Evolutionary conservation across 2,329 filamentous ascomycete species (phyloP).

Genomic region (Calonectria fujianensis): DNA sequence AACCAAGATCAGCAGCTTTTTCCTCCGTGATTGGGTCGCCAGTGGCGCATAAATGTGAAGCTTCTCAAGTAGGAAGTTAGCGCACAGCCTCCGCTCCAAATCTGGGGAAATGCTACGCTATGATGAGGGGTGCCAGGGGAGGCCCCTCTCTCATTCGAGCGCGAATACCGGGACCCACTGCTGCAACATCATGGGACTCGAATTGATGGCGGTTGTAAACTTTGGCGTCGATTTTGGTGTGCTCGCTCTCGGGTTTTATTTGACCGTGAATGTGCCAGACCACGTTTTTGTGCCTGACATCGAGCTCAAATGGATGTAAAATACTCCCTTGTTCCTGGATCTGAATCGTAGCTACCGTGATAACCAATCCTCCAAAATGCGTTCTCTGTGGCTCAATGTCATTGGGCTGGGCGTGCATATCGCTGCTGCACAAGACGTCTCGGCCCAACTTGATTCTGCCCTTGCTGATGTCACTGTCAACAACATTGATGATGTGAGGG

Average conservation of each 20-base stretch:
- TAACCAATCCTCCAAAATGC: conserved; percentile 33
- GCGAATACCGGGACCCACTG: conserved; percentile 33
- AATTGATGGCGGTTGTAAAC: conserved; percentile 5
- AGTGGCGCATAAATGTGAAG: conserved; percentile 9
- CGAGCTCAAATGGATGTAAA: conserved; percentile 11
- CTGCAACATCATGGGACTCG: conserved; percentile 26
- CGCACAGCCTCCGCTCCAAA: conserved; percentile 34
- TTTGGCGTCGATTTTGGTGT: not conserved
- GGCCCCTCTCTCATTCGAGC: conserved; percentile 34
- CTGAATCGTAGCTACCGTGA: not conserved
- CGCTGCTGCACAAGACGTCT: conserved; percentile 15
- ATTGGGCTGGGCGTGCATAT: conserved; percentile 26
- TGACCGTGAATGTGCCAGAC: not conserved
- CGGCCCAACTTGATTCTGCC: conserved; percentile 28
- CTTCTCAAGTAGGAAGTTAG: conserved; percentile 30
- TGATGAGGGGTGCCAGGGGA: conserved; percentile 27
- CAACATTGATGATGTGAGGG: conserved; percentile 62
- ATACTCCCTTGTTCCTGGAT: not conserved
- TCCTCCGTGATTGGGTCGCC: conserved; percentile 33
- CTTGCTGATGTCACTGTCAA: conserved; percentile 51
- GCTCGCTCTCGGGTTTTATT: conserved; percentile 25
- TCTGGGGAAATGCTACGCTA: conserved; percentile 37
- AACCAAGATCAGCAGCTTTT: conserved; percentile 16
- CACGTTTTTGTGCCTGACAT: not conserved
- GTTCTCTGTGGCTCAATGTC: conserved; percentile 24